Conservation (phyloP, 768 basidiomycete genomes). For the Lentinula aciculospora region DNA sequence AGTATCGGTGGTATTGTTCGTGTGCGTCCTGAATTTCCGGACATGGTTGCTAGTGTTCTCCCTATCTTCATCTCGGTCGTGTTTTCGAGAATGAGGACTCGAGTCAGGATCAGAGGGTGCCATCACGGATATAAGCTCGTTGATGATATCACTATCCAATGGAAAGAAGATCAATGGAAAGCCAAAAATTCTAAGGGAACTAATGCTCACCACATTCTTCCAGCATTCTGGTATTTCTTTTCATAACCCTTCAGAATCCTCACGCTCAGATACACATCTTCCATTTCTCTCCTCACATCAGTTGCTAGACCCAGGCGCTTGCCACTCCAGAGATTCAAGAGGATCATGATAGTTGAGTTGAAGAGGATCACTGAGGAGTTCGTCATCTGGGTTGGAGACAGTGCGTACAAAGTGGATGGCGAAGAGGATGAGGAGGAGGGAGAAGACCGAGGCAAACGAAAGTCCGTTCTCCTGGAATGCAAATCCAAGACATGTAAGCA, state of each 20-base stretch:
- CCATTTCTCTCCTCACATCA: conserved; percentile 40
- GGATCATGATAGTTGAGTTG: conserved; percentile 37
- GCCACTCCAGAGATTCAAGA: conserved; percentile 46
- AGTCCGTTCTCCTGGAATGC: conserved; percentile 13
- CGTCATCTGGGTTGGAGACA: neutral
- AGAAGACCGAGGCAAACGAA: conserved; percentile 3
- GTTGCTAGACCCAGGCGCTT: conserved; percentile 33
- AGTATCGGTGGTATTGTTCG: neutral
- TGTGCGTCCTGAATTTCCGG: neutral
- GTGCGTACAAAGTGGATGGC: too few species aligned
- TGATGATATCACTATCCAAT: neutral
- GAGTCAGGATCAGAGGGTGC: neutral
- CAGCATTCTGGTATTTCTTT: conserved; percentile 28
- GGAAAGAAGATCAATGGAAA: neutral
- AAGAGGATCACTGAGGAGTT: conserved; percentile 18
- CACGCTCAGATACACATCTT: conserved; percentile 45
- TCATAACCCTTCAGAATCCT: neutral
- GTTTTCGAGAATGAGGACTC: neutral
- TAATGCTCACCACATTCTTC: conserved; percentile 37
- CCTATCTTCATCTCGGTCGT: neutral
- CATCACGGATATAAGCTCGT: neutral
- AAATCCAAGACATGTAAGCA: conserved; percentile 49
- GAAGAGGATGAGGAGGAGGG: neutral
- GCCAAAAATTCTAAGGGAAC: neutral
- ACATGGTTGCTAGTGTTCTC: neutral